Evolutionary conservation across 2,329 filamentous ascomycete species (phyloP), one percentile per base, ranked within the genome.

Genomic region (Hirsutella thompsonii): DNA sequence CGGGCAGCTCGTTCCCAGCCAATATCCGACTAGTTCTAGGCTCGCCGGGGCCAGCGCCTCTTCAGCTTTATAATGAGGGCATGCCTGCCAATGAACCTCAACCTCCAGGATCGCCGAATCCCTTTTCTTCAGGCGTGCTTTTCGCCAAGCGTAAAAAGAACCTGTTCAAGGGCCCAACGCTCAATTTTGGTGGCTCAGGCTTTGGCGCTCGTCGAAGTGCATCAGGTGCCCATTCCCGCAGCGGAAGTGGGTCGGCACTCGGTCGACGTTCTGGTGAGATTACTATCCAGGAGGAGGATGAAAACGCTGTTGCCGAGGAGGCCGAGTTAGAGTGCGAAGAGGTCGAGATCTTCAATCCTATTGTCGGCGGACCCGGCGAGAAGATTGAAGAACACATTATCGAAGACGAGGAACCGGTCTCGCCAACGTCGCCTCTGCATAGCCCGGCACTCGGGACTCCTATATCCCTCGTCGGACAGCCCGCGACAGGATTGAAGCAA

Each of bases 91-190:
- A 55, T 18, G 60, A 57, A 29, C 51, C 28, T 38, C 55, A 71
- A 55, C 56, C 70, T 42, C 67, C 66, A 5, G 66, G 68, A 0
- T 77, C 72, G 5, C 71, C 73, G 1, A 78, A 72, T 20, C 79
- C 78, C 1, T 75, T 76, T 42, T 67, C 66, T 3, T 70, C 72
- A 0, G 78, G 79, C 3, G 71, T 92, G 0, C 67, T 87, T 36
- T 93, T 92, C 54, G 85, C 86, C 2, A 87, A 87, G 56, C 67
- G 85, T 43, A 93, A 90, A 63, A 74, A 83, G 43, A 86, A 78
- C 42, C 59, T 89, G 2, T 92, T 93, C 66, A 90, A 90, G 56
- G 86, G 86, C 0, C 86, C 86, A 0, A 79, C 78, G 60, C 63
- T 82, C 23, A 72, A 74, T 47, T 66, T 79, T 37, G 68, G 67